Evolutionary conservation across 495 filamentous ascomycete genomes (phyloP).

Genomic region (Neurospora sp.): DNA sequence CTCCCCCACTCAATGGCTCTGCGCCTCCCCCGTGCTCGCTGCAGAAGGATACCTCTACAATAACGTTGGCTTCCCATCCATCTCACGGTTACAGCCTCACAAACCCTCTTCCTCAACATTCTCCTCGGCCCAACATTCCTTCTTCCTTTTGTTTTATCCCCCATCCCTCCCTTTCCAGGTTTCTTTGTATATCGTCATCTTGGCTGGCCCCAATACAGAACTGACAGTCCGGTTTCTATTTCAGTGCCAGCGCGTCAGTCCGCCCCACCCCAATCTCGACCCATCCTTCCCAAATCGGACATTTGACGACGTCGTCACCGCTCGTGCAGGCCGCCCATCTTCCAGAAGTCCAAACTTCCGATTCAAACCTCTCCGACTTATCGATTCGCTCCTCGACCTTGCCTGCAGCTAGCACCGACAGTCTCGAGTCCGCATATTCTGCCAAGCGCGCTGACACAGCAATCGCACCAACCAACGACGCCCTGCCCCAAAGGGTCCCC

Average conservation of each 20-base stretch:
- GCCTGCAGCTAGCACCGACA: slow-evolving; percentile 14
- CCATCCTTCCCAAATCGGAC: slow-evolving; percentile 68
- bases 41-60: not conserved
- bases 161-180: not conserved
- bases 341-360: slow-evolving; percentile 25
- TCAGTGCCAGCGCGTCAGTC: slow-evolving; percentile 10
- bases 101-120: not conserved
- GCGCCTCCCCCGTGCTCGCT: not conserved
- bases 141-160: slow-evolving; percentile 2
- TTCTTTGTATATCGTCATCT: not conserved
- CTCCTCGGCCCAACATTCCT: not conserved
- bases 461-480: slow-evolving; percentile 8
- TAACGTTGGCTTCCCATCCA: not conserved
- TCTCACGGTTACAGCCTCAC: not conserved
- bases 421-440: slow-evolving; percentile 11
- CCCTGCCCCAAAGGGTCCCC: slow-evolving; percentile 30
- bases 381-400: slow-evolving; percentile 11
- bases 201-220: not conserved
- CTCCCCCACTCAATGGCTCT: not conserved
- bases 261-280: slow-evolving; percentile 49
- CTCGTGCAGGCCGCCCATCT: slow-evolving; percentile 50
- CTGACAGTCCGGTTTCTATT: slow-evolving; percentile 1
- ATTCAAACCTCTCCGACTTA: slow-evolving; percentile 14
- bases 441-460: slow-evolving; percentile 10
- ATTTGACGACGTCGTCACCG: slow-evolving; percentile 75